Evolutionary conservation across 192 early-diverging fungal species (phyloP), one percentile per base, ranked within the genome.

Genomic region (Coemansia sp.): DNA sequence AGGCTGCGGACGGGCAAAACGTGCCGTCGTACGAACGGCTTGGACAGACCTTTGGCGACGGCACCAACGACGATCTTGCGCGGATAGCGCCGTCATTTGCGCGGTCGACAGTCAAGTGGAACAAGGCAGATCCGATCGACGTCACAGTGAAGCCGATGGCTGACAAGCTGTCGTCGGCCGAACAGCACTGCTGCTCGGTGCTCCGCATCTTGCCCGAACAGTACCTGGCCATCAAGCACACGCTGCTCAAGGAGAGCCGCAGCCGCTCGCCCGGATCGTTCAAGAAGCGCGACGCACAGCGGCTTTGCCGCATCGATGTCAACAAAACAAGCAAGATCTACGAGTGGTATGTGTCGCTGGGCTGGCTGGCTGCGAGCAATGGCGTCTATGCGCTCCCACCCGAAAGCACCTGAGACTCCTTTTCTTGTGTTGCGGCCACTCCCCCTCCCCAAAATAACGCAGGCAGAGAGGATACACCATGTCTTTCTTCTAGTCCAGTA

Each of bases 281-380:
- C 71, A 89, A 90, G 61, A 97, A 97, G 74, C 87, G 90, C 51
- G 94, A 95, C 73, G 95, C 95, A 7, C 93, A 97, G 84, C 88
- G 89, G 53, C 82, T 94, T 65, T 93, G 89, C 61, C 86, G 91
- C 35, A 90, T 97, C 23, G 95, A 97, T 69, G 95, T 97, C 66
- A 97, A 97, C 85, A 97, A 97, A 75, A 88, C 89, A 34, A 90
- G 87, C 70, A 87, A 91, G 65, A 83, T 97, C 18, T 95, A 90
- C 82, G 93, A 93, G 69, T 92, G 92, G 85, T 97, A 92, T 82
- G 89, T 88, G 21, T 77, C 83, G 48, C 76, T 94, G 46, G 93
- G 93, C 59, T 97, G 95, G 95, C 84, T 97, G 26, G 73, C 76
- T 15, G 66, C 49, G 7, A 67, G 78, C 53, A 68, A 68, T 29